Conservation (phyloP, 345 rosid species). For the Microcos paniculata region DNA sequence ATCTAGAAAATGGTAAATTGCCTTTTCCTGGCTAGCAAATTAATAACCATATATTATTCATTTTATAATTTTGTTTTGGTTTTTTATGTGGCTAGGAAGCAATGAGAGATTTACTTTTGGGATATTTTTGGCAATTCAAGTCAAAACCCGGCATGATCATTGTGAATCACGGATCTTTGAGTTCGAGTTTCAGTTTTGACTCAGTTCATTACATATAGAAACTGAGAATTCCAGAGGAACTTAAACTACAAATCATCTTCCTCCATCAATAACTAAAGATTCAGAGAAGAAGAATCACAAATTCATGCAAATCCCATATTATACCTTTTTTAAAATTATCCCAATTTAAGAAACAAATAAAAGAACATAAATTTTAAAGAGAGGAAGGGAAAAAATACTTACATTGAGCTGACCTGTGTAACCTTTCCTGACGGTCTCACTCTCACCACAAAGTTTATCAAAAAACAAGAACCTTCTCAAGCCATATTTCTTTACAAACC, state of each 20-base stretch:
- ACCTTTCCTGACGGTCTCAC: slow-evolving; percentile 68
- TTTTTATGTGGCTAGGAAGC: background rate
- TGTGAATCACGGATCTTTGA: background rate
- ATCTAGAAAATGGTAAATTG: background rate
- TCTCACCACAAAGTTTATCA: slow-evolving; percentile 88
- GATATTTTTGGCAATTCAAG: background rate
- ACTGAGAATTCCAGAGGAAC: background rate
- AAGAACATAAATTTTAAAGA: background rate
- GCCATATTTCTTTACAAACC: slow-evolving; percentile 65
- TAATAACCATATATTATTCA: background rate
- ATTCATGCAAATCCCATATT: background rate
- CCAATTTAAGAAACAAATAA: background rate
- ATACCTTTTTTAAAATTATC: background rate
- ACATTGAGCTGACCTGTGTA: slow-evolving; percentile 87
- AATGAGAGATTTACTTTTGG: background rate
- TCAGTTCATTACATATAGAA: background rate
- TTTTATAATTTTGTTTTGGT: background rate
- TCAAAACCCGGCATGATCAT: slow-evolving; percentile 1
- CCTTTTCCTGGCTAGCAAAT: background rate
- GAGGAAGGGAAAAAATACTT: slow-evolving; percentile 19
- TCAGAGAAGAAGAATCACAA: background rate
- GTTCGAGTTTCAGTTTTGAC: no score
- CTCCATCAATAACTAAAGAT: background rate
- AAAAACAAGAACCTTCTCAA: slow-evolving; percentile 77
- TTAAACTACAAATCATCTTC: background rate